Evolutionary conservation across 192 early-diverging fungal genomes (phyloP), one percentile per base, ranked within the genome.

Genomic region (Dissophora ornata): DNA sequence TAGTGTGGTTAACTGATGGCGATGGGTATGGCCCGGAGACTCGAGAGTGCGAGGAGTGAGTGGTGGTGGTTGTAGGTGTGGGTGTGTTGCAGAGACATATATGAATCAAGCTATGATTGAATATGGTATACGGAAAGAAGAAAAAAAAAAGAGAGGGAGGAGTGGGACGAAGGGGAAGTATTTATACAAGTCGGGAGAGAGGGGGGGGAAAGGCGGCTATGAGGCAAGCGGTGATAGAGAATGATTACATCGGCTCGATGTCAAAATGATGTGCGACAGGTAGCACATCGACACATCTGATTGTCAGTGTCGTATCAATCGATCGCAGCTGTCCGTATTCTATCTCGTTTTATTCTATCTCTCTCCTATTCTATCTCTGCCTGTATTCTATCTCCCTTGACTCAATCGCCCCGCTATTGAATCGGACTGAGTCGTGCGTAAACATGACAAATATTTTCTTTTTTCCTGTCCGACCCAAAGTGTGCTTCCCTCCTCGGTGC

Each of bases 31-130:
- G 54, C 46, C 40, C 46, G 32, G 44, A 57, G 30, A 25, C 30
- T 68, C 55, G 66, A 58, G 34, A 50, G 48, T 3, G 66, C 42
- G 38, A 36, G 48, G 55, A 50, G n/a, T 38, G 49, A 36, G 47
- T 47, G 45, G 62, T 38, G 60, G 34, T 33, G 41, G 26, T 38
- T 41, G 55, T 19, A 58, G 54, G 47, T 12, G 50, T 18, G 41
- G 46, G 52, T 63, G 42, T 25, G 30, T 62, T 68, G 66, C 45
- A 62, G 47, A 41, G 22, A 38, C 60, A 62, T 62, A 50, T 25
- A 62, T 41, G 47, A 28, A 28, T 51, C 11, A n/a, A n/a, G n/a
- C n/a, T n/a, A n/a, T n/a, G n/a, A n/a, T n/a, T n/a, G n/a, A n/a
- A n/a, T n/a, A n/a, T n/a, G n/a, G n/a, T n/a, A n/a, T n/a, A n/a